These are phyloP conservation scores for Morella rubra DNA, from an alignment of 306 rosid genomes.

Conservation along the genomic window DNA sequence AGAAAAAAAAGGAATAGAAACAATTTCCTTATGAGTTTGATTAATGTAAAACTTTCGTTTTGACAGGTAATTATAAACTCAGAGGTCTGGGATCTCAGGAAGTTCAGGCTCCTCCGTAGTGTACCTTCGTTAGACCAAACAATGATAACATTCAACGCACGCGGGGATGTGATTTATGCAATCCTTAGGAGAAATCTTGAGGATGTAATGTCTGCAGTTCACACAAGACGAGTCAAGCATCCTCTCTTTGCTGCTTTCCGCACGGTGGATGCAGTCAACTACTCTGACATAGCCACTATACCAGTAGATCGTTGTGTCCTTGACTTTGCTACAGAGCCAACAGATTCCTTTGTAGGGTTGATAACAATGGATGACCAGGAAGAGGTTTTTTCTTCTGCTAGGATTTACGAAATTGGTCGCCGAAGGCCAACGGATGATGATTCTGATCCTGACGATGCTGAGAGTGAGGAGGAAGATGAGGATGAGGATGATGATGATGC, in stretches of 20 bases:
- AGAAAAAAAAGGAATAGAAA: too few relatives aligned
- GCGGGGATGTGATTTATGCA: constrained; percentile 98
- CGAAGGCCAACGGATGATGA: constrained; percentile 91
- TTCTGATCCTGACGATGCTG: constrained; percentile 98
- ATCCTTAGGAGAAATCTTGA: constrained; percentile 87
- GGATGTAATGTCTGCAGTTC: constrained; percentile 90
- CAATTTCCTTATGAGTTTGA: too few relatives aligned
- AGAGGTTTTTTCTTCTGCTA: constrained; percentile 87
- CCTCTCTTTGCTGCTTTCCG: constrained; percentile 89
- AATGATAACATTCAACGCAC: constrained; percentile 76
- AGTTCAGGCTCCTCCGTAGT: constrained; percentile 79
- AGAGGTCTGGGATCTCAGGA: constrained; percentile 99
- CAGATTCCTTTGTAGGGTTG: constrained; percentile 94
- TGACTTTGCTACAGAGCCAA: constrained; percentile 84
- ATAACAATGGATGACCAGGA: constrained; percentile 95
- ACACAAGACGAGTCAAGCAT: constrained; percentile 85
- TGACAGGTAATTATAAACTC: constrained; percentile 94
- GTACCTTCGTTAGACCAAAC: constrained; percentile 98
- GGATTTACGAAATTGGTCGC: constrained; percentile 90
- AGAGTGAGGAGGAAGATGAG: constrained; percentile 85
- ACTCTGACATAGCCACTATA: constrained; percentile 86
- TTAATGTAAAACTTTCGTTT: not conserved
- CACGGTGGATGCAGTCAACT: constrained; percentile 92
- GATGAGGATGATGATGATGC: constrained; percentile 57
- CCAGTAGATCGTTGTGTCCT: constrained; percentile 96